Evolutionary conservation across 441 rosid species (phyloP).

Genomic region (Metrosideros polymorpha): DNA sequence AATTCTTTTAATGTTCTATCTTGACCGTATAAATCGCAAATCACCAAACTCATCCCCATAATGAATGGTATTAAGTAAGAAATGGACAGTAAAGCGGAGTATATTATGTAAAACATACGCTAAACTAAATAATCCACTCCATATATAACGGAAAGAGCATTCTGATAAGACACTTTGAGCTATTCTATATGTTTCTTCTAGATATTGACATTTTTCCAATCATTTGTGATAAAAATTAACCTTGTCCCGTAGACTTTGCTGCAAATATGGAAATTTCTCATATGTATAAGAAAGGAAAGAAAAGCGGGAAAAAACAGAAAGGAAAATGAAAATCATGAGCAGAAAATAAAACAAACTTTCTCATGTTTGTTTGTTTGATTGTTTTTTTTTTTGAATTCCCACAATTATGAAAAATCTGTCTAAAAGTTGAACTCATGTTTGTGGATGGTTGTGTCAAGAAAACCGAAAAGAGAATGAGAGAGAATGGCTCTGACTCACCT

Average conservation of each 20-base stretch:
- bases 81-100: not conserved
- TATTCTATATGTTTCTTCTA: not conserved
- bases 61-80: not conserved
- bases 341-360: too few relatives aligned
- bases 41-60: not conserved
- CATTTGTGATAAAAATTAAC: not conserved
- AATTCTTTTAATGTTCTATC: accelerated
- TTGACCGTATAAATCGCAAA: not conserved
- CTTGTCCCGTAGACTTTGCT: not conserved
- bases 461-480: too few relatives aligned
- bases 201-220: not conserved
- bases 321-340: too few relatives aligned
- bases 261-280: too few relatives aligned
- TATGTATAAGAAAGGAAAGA: not conserved
- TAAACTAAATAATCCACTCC: not conserved
- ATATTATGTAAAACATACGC: too few relatives aligned
- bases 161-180: too few relatives aligned
- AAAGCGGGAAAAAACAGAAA: not conserved
- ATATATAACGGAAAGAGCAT: not conserved
- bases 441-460: too few relatives aligned
- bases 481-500: too few relatives aligned
- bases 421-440: too few relatives aligned
- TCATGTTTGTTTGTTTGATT: too few relatives aligned
- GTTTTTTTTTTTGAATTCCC: too few relatives aligned
- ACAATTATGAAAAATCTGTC: too few relatives aligned